phyloP scores from a whole-genome alignment of 805 yeast genomes.

The Pichia rugopelliculosa region DNA sequence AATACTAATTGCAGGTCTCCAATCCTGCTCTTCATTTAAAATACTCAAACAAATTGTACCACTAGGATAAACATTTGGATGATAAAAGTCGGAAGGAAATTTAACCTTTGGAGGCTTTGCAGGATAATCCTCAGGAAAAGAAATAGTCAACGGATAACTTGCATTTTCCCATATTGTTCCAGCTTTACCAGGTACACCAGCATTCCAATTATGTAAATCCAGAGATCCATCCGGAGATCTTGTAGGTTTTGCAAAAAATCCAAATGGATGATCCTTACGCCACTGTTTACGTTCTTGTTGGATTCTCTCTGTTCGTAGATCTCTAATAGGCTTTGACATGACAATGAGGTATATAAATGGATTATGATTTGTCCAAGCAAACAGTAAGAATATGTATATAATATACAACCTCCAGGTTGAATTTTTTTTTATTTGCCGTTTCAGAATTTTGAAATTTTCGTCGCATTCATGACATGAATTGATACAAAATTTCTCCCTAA shows the following conservation, averaged over 20 bases:
- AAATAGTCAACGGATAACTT: constrained; percentile 74
- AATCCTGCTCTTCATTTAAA: constrained; percentile 89
- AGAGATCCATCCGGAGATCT: constrained; percentile 77
- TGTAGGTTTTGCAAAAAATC: constrained; percentile 87
- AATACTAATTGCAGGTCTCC: constrained; percentile 95
- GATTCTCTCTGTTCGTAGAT: constrained; percentile 65
- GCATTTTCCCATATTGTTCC: constrained; percentile 87
- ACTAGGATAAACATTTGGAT: constrained; percentile 95
- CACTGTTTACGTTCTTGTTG: constrained; percentile 95
- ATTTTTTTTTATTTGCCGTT: neutral
- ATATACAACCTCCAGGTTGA: too few relatives aligned
- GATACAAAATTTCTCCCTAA: too few relatives aligned
- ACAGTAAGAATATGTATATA: neutral
- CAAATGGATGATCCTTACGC: constrained; percentile 98
- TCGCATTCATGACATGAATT: neutral
- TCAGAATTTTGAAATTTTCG: neutral
- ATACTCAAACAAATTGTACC: constrained; percentile 94
- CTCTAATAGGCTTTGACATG: constrained; percentile 18
- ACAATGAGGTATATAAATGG: neutral
- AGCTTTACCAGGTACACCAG: constrained; percentile 92
- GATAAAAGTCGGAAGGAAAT: constrained; percentile 87
- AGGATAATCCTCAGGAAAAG: constrained; percentile 88
- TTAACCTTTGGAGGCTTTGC: constrained; percentile 93
- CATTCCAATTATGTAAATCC: constrained; percentile 82
- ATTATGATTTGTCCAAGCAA: neutral